Percentiles rank a stretch among this genome's conserved stretches.
These are phyloP conservation scores for Sordariomycetes sp. DNA, from an alignment of 2,329 filamentous ascomycete genomes.

Conservation along the genomic window DNA sequence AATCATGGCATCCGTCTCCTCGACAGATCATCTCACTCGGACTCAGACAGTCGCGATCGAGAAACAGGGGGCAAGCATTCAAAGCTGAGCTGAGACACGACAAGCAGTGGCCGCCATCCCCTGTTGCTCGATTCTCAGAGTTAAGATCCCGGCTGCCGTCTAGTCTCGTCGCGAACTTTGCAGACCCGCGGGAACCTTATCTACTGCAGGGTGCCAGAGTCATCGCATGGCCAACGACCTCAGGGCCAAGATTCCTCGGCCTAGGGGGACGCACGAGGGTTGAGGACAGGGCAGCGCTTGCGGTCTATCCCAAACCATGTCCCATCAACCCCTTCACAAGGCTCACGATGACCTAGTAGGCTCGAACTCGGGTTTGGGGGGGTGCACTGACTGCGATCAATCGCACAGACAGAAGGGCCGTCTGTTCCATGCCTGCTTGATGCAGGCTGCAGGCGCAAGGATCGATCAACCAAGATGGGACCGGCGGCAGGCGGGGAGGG, in stretches of 20 bases:
- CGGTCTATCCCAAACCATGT: no score
- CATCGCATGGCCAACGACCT: no score
- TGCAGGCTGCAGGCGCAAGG: background rate
- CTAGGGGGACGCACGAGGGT: no score
- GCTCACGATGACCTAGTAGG: no score
- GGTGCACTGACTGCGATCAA: no score
- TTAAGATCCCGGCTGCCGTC: background rate
- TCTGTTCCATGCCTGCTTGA: background rate
- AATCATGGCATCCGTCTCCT: background rate
- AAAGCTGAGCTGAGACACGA: slow-evolving; percentile 4
- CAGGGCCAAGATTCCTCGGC: no score
- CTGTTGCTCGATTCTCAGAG: background rate
- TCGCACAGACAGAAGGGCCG: background rate
- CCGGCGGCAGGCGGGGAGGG: background rate
- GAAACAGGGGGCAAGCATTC: background rate
- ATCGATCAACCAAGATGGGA: background rate
- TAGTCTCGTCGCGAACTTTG: no score
- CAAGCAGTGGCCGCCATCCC: background rate
- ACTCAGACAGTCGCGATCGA: background rate
- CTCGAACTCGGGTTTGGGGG: no score
- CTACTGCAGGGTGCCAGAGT: no score
- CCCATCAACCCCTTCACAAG: no score
- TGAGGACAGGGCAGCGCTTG: no score
- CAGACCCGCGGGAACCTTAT: no score
- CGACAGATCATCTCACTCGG: background rate